Evolutionary conservation across 768 basidiomycete genomes (phyloP), one percentile per base, ranked within the genome.

Genomic region (Cystoderma amianthinum): DNA sequence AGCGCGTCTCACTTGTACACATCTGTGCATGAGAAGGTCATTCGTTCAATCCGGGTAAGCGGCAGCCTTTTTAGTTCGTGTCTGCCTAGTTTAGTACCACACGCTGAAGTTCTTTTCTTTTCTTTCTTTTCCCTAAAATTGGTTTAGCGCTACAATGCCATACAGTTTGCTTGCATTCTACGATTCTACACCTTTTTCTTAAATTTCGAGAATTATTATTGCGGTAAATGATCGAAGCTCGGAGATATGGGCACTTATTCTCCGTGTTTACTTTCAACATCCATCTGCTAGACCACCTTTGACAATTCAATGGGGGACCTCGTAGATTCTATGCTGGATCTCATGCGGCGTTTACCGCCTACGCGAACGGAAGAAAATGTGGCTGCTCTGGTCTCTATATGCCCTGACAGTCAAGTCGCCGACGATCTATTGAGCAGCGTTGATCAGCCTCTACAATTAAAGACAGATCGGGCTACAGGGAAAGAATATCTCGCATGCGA

Each of bases 341-440:
- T 97, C 36, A 86, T 94, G 77, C 80, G 96, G 41, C 85, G 96
- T 12, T 76, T 98, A n/a, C 96, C 96, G 5, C 95, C 96, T 2
- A 87, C 82, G 5, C 69, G 80, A 15, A 85, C 93, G 35, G 84
- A 92, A 56, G 79, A 87, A 58, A 98, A 95, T 63, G 81, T 98
- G 48, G 69, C 78, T 36, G 72, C 81, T 19, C 81, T 98, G 20
- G 80, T 88, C 44, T 68, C 69, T 36, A 82, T 97, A 56, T 85
- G 82, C 45, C 95, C 95, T 21, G 94, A 97, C 56, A 84, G 88
- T 9, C 28, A 30, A 30, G 15, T 30, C 55, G 87, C 92, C 5
- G 96, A 98, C 55, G 96, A 98, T 67, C 76, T 99, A 15, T 72
- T 96, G 35, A 85, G 89, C 33, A 91, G 86, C 48, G 92, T 98